These are phyloP conservation scores for Alternaria sp. DNA, from an alignment of 2,329 filamentous ascomycete species.

Conservation along the genomic window DNA sequence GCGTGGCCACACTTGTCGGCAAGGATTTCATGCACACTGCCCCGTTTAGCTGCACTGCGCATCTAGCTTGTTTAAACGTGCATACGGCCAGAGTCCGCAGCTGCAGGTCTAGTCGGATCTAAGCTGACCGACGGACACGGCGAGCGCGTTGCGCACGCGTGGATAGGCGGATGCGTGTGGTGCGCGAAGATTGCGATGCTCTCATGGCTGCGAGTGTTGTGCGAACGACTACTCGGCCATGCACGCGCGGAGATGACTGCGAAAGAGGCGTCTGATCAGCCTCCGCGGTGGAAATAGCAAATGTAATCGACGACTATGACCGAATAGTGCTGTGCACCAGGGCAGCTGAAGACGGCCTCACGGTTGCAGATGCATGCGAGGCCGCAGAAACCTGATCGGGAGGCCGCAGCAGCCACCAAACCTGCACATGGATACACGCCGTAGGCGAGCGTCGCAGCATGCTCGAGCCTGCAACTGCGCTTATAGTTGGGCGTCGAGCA, in stretches of 20 bases:
- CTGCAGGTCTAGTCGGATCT: slow-evolving; percentile 47
- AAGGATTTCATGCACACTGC: slow-evolving; percentile 49
- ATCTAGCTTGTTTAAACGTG: slow-evolving; percentile 46
- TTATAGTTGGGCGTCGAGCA: slow-evolving; percentile 34
- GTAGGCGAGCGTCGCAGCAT: slow-evolving; percentile 19
- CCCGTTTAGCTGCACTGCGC: slow-evolving; percentile 47
- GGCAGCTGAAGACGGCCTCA: slow-evolving; percentile 41
- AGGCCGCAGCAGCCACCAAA: slow-evolving; percentile 23
- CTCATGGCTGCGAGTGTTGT: slow-evolving; percentile 32
- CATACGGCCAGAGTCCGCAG: slow-evolving; percentile 45
- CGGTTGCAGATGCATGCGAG: slow-evolving; percentile 31
- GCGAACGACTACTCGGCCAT: slow-evolving; percentile 26
- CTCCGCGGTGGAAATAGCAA: slow-evolving; percentile 37
- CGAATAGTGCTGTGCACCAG: slow-evolving; percentile 20
- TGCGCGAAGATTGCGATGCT: slow-evolving; percentile 43
- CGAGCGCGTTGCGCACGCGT: slow-evolving; percentile 40
- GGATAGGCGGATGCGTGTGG: slow-evolving; percentile 39
- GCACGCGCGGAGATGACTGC: slow-evolving; percentile 44
- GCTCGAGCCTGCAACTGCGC: slow-evolving; percentile 23
- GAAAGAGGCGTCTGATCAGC: slow-evolving; percentile 37
- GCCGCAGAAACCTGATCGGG: slow-evolving; percentile 23
- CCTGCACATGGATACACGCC: slow-evolving; percentile 20
- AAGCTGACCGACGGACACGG: slow-evolving; percentile 46
- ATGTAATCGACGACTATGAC: slow-evolving; percentile 24
- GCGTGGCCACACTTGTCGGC: slow-evolving; percentile 45